Percentiles rank a stretch among this genome's conserved stretches.
These are phyloP conservation scores for Fagopyrum esculentum DNA, from an alignment of 148 eudicot species.

Conservation along the genomic window DNA sequence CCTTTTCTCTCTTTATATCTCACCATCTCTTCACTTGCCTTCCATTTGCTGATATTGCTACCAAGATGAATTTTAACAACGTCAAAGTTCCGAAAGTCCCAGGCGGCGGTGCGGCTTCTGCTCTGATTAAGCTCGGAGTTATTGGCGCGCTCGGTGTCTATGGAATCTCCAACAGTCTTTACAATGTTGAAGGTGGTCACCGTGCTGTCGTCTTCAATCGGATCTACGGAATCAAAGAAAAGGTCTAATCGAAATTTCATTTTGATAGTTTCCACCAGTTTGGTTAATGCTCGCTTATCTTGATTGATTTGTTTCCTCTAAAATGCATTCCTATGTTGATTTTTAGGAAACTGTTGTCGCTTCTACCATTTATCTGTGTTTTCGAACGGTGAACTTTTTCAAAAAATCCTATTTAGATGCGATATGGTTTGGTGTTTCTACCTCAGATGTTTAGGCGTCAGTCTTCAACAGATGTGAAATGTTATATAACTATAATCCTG, in stretches of 20 bases:
- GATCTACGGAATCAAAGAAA: constrained; percentile 69
- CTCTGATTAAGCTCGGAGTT: constrained; percentile 55
- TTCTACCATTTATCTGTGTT: background rate
- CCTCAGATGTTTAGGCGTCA: background rate
- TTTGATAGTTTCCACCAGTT: background rate
- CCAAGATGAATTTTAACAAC: constrained; percentile 61
- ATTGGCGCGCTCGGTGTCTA: constrained; percentile 63
- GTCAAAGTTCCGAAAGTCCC: constrained; percentile 88
- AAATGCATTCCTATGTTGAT: background rate
- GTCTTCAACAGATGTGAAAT: background rate
- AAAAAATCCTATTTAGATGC: background rate
- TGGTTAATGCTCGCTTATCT: background rate
- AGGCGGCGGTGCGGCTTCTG: constrained; percentile 65
- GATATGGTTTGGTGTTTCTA: background rate
- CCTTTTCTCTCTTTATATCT: background rate
- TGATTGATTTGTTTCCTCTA: background rate
- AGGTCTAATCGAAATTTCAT: constrained; percentile 30
- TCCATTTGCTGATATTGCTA: background rate
- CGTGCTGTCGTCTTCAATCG: constrained; percentile 95
- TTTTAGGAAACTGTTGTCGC: background rate
- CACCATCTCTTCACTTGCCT: background rate
- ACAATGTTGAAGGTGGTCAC: constrained; percentile 94
- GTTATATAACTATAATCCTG: background rate
- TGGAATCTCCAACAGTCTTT: constrained; percentile 68
- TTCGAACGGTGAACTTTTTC: background rate